A percentile compares a stretch with the other conserved stretches of the same genome.
phyloP scores from a whole-genome alignment of 768 basidiomycete genomes.

The Rubroboletus pulcherrimus region DNA sequence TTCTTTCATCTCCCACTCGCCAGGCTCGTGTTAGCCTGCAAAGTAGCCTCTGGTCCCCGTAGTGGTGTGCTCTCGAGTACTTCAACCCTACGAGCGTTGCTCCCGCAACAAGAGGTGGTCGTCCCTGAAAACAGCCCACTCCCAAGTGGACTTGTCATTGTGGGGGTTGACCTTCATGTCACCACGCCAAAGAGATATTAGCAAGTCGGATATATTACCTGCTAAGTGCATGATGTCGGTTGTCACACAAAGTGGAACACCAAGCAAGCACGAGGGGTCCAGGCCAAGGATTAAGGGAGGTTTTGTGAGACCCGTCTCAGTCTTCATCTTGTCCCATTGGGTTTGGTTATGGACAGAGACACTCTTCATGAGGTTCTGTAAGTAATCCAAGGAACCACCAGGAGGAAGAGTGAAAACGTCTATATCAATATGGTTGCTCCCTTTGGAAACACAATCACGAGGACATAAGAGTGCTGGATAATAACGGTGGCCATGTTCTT shows the following conservation, averaged over 20 bases:
- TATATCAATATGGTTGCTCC: neutral
- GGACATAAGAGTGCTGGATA: neutral
- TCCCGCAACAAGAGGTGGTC: no score
- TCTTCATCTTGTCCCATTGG: neutral
- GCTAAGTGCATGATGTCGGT: neutral
- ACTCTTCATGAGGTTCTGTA: neutral
- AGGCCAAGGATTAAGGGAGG: neutral
- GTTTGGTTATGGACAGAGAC: neutral
- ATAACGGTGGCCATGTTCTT: neutral
- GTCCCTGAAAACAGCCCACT: no score
- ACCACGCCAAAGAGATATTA: no score
- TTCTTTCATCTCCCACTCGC: no score
- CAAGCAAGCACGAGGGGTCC: neutral
- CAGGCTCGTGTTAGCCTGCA: no score
- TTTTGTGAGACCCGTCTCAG: neutral
- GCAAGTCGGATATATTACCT: no score
- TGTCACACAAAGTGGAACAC: neutral
- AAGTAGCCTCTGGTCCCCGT: no score
- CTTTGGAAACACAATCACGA: rapidly evolving
- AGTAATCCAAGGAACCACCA: neutral
- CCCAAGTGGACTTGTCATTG: no score
- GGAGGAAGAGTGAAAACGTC: neutral
- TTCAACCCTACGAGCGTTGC: no score
- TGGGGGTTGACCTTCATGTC: no score
- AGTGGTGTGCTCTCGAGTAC: no score